These are phyloP conservation scores for Emergomyces orientalis DNA, from an alignment of 2,329 filamentous ascomycete species.

Conservation along the genomic window DNA sequence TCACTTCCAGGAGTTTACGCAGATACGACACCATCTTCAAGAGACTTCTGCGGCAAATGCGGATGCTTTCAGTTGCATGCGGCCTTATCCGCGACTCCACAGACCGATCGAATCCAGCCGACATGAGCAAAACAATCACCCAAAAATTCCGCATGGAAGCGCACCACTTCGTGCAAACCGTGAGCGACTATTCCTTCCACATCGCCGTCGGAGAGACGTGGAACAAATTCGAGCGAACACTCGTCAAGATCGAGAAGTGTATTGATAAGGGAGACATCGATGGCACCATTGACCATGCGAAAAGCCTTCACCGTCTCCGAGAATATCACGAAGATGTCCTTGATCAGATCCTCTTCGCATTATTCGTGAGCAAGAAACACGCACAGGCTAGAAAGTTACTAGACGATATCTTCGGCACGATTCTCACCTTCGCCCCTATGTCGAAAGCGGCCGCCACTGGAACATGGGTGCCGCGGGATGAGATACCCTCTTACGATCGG, in stretches of 20 bases:
- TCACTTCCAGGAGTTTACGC: conserved; percentile 59
- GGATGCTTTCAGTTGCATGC: conserved; percentile 68
- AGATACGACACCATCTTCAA: conserved; percentile 85
- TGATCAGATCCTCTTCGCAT: conserved; percentile 62
- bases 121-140: conserved; percentile 33
- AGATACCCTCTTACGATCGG: conserved; percentile 5
- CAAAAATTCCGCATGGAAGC: conserved; percentile 65
- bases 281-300: conserved; percentile 40
- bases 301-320: conserved; percentile 58
- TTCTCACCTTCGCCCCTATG: conserved; percentile 57
- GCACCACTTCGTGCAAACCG: conserved; percentile 64
- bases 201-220: conserved; percentile 65
- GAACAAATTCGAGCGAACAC: conserved; percentile 56
- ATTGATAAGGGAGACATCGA: conserved; percentile 42
- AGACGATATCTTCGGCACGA: conserved; percentile 63
- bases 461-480: background rate
- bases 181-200: conserved; percentile 73
- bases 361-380: conserved; percentile 67
- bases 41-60: conserved; percentile 62
- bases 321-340: conserved; percentile 63
- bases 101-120: conserved; percentile 20
- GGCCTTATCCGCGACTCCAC: conserved; percentile 53
- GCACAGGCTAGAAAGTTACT: conserved; percentile 61
- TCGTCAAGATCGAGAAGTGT: conserved; percentile 53
- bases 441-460: conserved; percentile 20